Base-by-base conservation (phyloP, 495 filamentous ascomycete species). In the Tuber aestivum region DNA sequence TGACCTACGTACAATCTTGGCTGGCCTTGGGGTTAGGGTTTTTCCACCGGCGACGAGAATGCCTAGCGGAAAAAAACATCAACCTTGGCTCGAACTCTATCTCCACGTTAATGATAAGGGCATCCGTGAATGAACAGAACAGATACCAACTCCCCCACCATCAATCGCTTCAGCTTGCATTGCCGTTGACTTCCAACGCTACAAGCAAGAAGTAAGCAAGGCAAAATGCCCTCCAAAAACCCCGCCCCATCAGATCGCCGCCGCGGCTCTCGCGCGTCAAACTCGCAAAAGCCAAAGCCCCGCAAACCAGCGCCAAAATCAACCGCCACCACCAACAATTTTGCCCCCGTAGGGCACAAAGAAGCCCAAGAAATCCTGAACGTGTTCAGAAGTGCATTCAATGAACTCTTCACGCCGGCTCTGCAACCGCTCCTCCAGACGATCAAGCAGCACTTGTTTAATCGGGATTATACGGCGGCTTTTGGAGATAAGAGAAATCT, bases 401-500 rank as follows among this genome's bases (percentile, higher is more conserved):
- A 83, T 41, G 80, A 83, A 1, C 76, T 87, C 14, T 84, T 89
- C 32, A 74, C 83, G 21, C 83, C 68, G 21, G 86, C 87, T 41
- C 86, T 89, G 16, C 84, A 87, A 40, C 75, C 86, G 27, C 84
- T 88, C 3, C 86, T 97, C 10, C 95, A 97, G 82, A 87, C 88
- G 32, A 88, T 98, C 38, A 99, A 98, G 82, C 84, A 88, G 9
- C 91, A 94, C 74, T 86, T 98, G 1, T 97, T 91, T 82, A 90
- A 93, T 78, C 88, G 95, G 35, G 92, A 97, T 81, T 98, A 97
- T 83, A 85, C 87, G 41, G 85, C 85, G 9, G 95, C 95, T 0
- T 99, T 99, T 83, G 8, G 90, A 0, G 83, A 83, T 42, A 85
- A 89, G 50, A 89, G 90, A 69, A 85, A 90, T 56, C 86, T 96